Base-by-base conservation (phyloP, 2,329 filamentous ascomycete genomes). In the Pseudocercospora macadamiae region DNA sequence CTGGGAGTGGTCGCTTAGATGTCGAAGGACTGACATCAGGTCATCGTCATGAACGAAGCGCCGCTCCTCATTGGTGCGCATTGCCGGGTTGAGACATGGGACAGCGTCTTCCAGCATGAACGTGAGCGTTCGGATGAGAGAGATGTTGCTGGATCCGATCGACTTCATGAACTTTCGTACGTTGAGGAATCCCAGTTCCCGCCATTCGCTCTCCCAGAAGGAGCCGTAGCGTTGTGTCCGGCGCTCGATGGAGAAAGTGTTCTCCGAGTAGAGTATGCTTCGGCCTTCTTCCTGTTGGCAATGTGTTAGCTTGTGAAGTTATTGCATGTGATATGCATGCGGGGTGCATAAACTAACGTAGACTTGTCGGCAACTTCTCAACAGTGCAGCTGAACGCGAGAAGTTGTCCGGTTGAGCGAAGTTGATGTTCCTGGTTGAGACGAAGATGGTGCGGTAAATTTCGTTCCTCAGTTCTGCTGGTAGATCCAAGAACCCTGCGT, bases 251-350 rank as follows among this genome's bases (percentile, higher is more conserved):
- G 71, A 61, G 68, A 82, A 83, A 2, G 67, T 70, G 62, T 82
- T 82, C 61, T 80, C 76, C n/a, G 77, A 74, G 61, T 83, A 83
- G 0, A 83, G 71, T 34, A 83, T 73, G 26, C 71, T 76, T 39
- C 77, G 74, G 19, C 72, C 80, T 71, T 82, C 80, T 28, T 75
- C 60, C 63, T 64, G 47, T 67, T 6, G 18, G 10, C 19, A 18
- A 36, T 18, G 49, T 75, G 69, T 62, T 36, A 62, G 62, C 39
- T 5, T 51, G 16, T 44, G 37, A 51, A 28, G 4, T 25, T 28
- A 21, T 18, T 53, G 51, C 39, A 49, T 47, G 14, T 25, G 21
- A 47, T 44, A 44, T 54, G 25, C 21, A 21, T 30, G 39, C 18
- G 18, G 30, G 19, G 28, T 18, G n/a, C 14, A 28, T 18, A 18